Conservation (phyloP, 768 basidiomycete genomes). For the Tylopilus intermedius region DNA sequence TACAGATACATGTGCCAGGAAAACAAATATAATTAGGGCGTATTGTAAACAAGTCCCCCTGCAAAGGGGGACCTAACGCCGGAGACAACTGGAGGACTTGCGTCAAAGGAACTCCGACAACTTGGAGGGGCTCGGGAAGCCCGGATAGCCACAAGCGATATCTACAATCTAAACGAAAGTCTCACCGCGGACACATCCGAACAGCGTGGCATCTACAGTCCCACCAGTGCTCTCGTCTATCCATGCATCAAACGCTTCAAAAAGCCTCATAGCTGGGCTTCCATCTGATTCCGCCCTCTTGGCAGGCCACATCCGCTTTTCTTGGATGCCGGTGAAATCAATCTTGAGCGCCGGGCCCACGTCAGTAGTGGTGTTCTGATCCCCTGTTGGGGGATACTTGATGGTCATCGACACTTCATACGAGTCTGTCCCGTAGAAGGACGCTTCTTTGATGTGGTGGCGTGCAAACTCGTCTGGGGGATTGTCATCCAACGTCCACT, state of each 20-base stretch:
- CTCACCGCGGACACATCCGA: conserved; percentile 70
- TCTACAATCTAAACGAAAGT: conserved; percentile 32
- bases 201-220: conserved; percentile 59
- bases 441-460: conserved; percentile 90
- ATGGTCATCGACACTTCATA: conserved; percentile 74
- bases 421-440: conserved; percentile 71
- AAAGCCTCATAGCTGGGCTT: conserved; percentile 63
- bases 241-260: conserved; percentile 73
- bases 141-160: not conserved
- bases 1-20: too few relatives aligned
- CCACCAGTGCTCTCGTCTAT: conserved; percentile 58
- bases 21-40: too few relatives aligned
- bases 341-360: conserved; percentile 39
- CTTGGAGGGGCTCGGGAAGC: too few relatives aligned
- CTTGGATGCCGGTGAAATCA: conserved; percentile 79
- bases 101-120: too few relatives aligned
- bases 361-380: not conserved
- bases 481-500: conserved; percentile 76
- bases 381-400: conserved; percentile 37
- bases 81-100: too few relatives aligned
- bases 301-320: conserved; percentile 82
- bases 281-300: conserved; percentile 47
- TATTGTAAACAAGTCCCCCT: too few relatives aligned
- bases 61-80: too few relatives aligned
- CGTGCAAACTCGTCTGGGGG: conserved; percentile 72